These are phyloP conservation scores for Peltaster fructicola DNA, from an alignment of 2,329 filamentous ascomycete genomes.

Conservation along the genomic window DNA sequence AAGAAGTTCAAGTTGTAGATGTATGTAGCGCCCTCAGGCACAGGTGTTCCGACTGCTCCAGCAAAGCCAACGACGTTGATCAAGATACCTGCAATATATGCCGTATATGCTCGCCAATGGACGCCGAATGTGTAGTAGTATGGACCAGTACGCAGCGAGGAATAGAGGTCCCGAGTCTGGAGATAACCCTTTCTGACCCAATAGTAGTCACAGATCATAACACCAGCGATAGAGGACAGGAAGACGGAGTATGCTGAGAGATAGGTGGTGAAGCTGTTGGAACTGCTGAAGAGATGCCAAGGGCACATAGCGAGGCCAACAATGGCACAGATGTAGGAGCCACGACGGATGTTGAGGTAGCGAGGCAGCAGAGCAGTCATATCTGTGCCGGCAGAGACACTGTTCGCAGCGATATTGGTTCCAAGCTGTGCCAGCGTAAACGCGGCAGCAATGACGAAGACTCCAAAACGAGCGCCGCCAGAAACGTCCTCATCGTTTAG, in stretches of 20 bases:
- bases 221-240: conserved; percentile 82
- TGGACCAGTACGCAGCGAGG: conserved; percentile 43
- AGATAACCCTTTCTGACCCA: conserved; percentile 66
- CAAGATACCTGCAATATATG: conserved; percentile 67
- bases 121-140: conserved; percentile 63
- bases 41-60: conserved; percentile 51
- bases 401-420: conserved; percentile 42
- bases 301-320: conserved; percentile 77
- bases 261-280: conserved; percentile 80
- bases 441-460: conserved; percentile 30
- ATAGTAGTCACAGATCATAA: conserved; percentile 79
- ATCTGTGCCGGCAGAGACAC: conserved; percentile 36
- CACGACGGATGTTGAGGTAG: conserved; percentile 55
- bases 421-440: conserved; percentile 34
- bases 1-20: conserved; percentile 90
- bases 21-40: conserved; percentile 65
- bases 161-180: conserved; percentile 63
- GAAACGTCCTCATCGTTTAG: conserved; percentile 22
- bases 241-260: conserved; percentile 86
- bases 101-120: conserved; percentile 67
- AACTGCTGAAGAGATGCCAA: conserved; percentile 55
- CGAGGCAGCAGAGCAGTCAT: conserved; percentile 34
- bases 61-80: conserved; percentile 88
- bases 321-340: conserved; percentile 66
- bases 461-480: conserved; percentile 30